Evolutionary conservation across 331 rosid species (phyloP).

Genomic region (Phaseolus coccineus): DNA sequence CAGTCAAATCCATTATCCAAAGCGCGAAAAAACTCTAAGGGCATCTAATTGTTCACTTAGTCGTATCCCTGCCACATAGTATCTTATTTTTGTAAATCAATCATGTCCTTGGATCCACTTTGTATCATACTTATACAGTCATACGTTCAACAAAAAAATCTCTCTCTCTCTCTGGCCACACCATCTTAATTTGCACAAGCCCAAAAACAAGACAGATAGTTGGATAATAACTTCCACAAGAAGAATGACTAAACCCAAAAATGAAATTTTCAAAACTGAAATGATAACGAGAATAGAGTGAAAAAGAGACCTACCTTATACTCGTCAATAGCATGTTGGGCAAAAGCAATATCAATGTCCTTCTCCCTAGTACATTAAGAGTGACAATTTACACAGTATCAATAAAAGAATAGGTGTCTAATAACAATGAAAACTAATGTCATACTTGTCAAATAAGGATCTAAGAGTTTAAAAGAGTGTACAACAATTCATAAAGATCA

Average conservation of each 20-base stretch:
- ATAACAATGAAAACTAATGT: background rate
- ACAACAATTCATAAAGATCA: conserved; percentile 11
- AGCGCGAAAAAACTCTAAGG: background rate
- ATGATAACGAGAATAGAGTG: conserved; percentile 28
- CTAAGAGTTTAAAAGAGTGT: conserved; percentile 28
- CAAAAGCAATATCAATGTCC: conserved; percentile 91
- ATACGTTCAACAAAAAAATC: conserved; percentile 9
- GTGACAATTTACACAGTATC: conserved; percentile 37
- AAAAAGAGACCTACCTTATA: conserved; percentile 68
- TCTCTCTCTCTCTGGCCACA: conserved; percentile 9
- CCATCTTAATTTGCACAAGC: conserved; percentile 23
- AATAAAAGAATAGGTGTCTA: conserved; percentile 24
- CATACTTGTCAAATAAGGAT: conserved; percentile 1
- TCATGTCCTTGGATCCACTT: background rate
- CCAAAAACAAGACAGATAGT: conserved; percentile 28
- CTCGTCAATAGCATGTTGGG: conserved; percentile 95
- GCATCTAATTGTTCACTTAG: conserved; percentile 11
- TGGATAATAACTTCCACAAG: background rate
- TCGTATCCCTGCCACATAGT: conserved; percentile 14
- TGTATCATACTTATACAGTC: background rate
- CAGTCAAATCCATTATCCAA: conserved; percentile 33
- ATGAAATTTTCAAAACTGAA: conserved; percentile 16
- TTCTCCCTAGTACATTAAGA: conserved; percentile 79
- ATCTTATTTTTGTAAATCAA: conserved; percentile 12
- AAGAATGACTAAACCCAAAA: background rate